A percentile compares a stretch with the other conserved stretches of the same genome.
phyloP scores from a whole-genome alignment of 1,284 basidiomycete genomes.

The Leccinum fuscescens region DNA sequence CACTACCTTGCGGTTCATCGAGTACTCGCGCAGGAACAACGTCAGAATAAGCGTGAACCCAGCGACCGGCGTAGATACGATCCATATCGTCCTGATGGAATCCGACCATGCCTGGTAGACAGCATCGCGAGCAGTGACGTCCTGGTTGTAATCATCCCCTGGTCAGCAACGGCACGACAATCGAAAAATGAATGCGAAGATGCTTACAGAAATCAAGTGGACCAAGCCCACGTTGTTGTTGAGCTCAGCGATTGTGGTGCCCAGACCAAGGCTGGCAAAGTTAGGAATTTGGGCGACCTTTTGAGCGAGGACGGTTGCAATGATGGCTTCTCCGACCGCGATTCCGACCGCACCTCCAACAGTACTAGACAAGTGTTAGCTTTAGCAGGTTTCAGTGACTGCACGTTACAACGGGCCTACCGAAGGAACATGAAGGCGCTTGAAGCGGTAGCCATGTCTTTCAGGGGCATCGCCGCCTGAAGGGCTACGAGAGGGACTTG shows the following conservation, averaged over 20 bases:
- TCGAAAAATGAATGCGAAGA: not conserved
- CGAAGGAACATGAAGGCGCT: slow-evolving; percentile 70
- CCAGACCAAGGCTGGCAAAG: slow-evolving; percentile 35
- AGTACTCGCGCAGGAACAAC: slow-evolving; percentile 60
- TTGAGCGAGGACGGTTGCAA: slow-evolving; percentile 54
- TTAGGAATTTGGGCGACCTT: slow-evolving; percentile 51
- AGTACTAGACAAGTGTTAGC: slow-evolving; percentile 39
- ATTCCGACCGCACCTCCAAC: slow-evolving; percentile 82
- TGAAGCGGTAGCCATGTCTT: slow-evolving; percentile 79
- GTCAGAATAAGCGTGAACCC: slow-evolving; percentile 58
- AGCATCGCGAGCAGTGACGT: slow-evolving; percentile 44
- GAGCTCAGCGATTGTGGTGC: slow-evolving; percentile 54
- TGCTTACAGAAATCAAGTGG: slow-evolving; percentile 52
- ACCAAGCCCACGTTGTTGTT: slow-evolving; percentile 55
- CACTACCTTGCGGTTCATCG: slow-evolving; percentile 57
- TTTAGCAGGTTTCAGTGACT: not conserved
- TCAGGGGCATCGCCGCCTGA: slow-evolving; percentile 79
- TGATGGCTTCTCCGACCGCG: slow-evolving; percentile 69
- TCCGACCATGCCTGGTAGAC: slow-evolving; percentile 70
- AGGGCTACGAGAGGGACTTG: slow-evolving; percentile 47
- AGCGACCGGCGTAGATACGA: slow-evolving; percentile 60
- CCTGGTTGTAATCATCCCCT: slow-evolving; percentile 33
- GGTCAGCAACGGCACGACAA: not conserved
- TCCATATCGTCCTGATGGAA: slow-evolving; percentile 72
- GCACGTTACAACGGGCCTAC: slow-evolving; percentile 32